Evolutionary conservation across 345 rosid species (phyloP).

Genomic region (Erysimum cheiranthoides): DNA sequence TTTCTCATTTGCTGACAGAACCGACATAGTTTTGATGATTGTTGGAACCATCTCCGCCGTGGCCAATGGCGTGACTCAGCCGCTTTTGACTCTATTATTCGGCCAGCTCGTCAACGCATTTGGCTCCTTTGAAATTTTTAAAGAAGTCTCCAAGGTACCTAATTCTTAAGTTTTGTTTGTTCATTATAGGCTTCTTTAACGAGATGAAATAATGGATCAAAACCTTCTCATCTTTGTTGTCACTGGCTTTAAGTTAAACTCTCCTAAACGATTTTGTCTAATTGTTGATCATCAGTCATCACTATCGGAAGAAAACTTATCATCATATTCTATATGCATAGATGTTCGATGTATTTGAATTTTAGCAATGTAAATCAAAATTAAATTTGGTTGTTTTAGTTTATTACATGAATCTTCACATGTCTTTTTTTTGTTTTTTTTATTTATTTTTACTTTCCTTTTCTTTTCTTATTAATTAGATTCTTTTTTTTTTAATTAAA

Average conservation of each 20-base stretch:
- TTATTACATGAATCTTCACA: too few relatives aligned
- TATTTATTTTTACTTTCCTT: neutral
- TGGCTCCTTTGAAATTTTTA: constrained; percentile 17
- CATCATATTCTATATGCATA: too few relatives aligned
- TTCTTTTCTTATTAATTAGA: too few relatives aligned
- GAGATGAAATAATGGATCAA: neutral
- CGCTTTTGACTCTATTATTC: constrained; percentile 45
- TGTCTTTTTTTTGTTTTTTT: neutral
- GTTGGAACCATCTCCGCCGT: constrained; percentile 41
- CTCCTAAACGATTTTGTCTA: neutral
- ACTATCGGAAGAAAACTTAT: neutral
- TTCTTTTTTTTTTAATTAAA: neutral
- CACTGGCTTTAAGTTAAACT: neutral
- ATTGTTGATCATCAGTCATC: neutral
- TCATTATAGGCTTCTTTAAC: neutral
- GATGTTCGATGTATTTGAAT: neutral
- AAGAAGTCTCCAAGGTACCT: constrained; percentile 39
- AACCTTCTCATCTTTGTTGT: neutral
- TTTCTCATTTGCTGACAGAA: constrained; percentile 48
- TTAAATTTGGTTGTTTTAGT: too few relatives aligned
- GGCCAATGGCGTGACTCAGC: constrained; percentile 48
- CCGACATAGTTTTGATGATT: constrained; percentile 45
- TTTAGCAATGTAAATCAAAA: too few relatives aligned
- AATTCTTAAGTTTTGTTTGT: neutral
- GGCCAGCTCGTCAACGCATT: constrained; percentile 50